Evolutionary conservation across 371 early-diverging fungal species (phyloP).

Genomic region (Mucor velutinosus): DNA sequence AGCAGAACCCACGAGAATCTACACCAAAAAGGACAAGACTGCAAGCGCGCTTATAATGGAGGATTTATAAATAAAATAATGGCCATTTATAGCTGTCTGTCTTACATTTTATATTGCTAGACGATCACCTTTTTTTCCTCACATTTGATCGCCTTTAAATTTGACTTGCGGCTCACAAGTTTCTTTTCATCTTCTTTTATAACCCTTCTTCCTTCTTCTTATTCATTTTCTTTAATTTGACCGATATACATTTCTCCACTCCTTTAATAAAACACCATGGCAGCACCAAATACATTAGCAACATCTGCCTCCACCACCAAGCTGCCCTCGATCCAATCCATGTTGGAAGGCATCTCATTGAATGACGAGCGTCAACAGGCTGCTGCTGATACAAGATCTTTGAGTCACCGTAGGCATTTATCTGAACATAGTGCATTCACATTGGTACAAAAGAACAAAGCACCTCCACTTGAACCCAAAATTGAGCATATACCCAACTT

Average conservation of each 20-base stretch:
- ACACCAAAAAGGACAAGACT: conserved; percentile 16
- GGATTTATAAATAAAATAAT: background rate
- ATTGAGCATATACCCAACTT: background rate
- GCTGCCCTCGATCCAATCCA: conserved; percentile 32
- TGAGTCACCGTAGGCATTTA: conserved; percentile 33
- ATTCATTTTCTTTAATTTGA: conserved; percentile 4
- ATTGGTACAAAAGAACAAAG: background rate
- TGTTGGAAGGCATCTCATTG: conserved; percentile 24
- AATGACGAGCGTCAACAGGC: conserved; percentile 3
- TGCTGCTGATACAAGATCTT: background rate
- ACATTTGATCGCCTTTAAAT: conserved; percentile 15
- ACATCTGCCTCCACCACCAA: conserved; percentile 6
- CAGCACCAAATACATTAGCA: background rate
- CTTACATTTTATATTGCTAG: background rate
- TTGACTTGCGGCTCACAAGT: background rate
- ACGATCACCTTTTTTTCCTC: background rate
- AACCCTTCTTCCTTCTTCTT: background rate
- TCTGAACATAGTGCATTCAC: conserved; percentile 21
- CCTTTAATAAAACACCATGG: background rate
- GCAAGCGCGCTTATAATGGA: conserved; percentile 1
- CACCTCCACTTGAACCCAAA: conserved; percentile 9
- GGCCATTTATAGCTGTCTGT: conserved; percentile 12
- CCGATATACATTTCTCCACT: conserved; percentile 4
- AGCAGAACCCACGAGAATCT: conserved; percentile 14
- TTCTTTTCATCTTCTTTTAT: conserved; percentile 4